phyloP scores from a whole-genome alignment of 495 filamentous ascomycete genomes.

The Podospora didyma region DNA sequence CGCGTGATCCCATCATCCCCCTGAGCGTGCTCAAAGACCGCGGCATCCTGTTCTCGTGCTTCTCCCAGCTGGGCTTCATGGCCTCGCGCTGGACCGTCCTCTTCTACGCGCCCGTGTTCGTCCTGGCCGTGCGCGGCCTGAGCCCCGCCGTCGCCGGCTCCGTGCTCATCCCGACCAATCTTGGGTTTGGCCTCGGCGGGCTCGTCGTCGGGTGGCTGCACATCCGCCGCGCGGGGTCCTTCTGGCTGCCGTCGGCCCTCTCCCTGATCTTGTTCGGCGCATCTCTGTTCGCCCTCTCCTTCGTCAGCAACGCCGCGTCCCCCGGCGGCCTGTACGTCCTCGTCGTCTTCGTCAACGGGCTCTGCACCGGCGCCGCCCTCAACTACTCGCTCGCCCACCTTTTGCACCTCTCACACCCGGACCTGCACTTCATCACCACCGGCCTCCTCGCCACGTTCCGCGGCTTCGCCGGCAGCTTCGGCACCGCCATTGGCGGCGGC shows the following conservation, averaged over 20 bases:
- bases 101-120: conserved; percentile 72
- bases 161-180: conserved; percentile 71
- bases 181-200: conserved; percentile 68
- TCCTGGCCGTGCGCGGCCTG: conserved; percentile 65
- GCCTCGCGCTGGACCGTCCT: conserved; percentile 72
- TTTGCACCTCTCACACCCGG: conserved; percentile 58
- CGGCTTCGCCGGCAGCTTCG: conserved; percentile 71
- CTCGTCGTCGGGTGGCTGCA: conserved; percentile 66
- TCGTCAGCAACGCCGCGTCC: conserved; percentile 47
- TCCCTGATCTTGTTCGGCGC: conserved; percentile 52
- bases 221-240: conserved; percentile 61
- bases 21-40: conserved; percentile 58
- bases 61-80: conserved; percentile 68
- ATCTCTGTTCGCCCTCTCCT: conserved; percentile 45
- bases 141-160: conserved; percentile 61
- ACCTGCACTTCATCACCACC: conserved; percentile 66
- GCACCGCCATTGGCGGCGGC: conserved; percentile 71
- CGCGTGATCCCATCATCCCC: conserved; percentile 67
- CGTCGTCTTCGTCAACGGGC: conserved; percentile 59
- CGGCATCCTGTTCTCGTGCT: conserved; percentile 61
- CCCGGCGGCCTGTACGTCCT: conserved; percentile 45
- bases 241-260: conserved; percentile 56
- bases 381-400: conserved; percentile 78
- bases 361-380: conserved; percentile 63
- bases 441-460: conserved; percentile 68